These are phyloP conservation scores for Astraeus odoratus DNA, from an alignment of 768 basidiomycete species.

Conservation along the genomic window DNA sequence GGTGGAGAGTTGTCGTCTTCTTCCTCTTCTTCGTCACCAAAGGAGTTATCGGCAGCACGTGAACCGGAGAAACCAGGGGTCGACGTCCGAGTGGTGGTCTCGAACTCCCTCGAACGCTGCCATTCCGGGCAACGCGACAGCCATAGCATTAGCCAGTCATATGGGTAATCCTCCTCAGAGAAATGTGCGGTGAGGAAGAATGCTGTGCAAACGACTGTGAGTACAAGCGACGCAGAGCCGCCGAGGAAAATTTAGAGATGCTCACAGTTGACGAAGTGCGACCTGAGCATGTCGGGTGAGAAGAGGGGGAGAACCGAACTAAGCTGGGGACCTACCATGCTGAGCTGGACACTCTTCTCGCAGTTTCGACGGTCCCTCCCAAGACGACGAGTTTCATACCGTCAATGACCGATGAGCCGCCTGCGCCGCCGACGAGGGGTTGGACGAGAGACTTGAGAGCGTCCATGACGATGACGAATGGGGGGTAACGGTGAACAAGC, in stretches of 20 bases:
- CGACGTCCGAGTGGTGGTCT: constrained; percentile 74
- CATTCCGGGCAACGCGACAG: constrained; percentile 80
- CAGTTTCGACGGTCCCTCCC: constrained; percentile 84
- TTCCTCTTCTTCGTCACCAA: constrained; percentile 40
- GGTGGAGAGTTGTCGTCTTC: constrained; percentile 44
- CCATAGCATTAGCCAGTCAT: constrained; percentile 91
- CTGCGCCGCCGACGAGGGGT: constrained; percentile 70
- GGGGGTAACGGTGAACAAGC: constrained; percentile 25
- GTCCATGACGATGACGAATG: constrained; percentile 48
- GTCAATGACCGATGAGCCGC: constrained; percentile 74
- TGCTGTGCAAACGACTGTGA: constrained; percentile 32
- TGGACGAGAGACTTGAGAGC: constrained; percentile 75
- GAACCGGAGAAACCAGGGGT: constrained; percentile 49
- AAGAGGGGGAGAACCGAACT: constrained; percentile 1
- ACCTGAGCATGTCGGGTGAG: constrained; percentile 37
- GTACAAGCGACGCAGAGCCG: background rate
- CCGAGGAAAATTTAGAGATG: constrained; percentile 9
- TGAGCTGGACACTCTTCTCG: constrained; percentile 72
- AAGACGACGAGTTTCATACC: constrained; percentile 88
- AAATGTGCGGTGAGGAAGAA: constrained; percentile 90
- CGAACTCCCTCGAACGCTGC: constrained; percentile 85
- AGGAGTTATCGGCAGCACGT: constrained; percentile 46
- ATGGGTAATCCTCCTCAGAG: constrained; percentile 85
- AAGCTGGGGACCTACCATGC: constrained; percentile 53
- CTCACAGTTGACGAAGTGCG: constrained; percentile 84